Evolutionary conservation across 2,329 filamentous ascomycete genomes (phyloP).

Genomic region (Teratosphaeria epicoccoides): DNA sequence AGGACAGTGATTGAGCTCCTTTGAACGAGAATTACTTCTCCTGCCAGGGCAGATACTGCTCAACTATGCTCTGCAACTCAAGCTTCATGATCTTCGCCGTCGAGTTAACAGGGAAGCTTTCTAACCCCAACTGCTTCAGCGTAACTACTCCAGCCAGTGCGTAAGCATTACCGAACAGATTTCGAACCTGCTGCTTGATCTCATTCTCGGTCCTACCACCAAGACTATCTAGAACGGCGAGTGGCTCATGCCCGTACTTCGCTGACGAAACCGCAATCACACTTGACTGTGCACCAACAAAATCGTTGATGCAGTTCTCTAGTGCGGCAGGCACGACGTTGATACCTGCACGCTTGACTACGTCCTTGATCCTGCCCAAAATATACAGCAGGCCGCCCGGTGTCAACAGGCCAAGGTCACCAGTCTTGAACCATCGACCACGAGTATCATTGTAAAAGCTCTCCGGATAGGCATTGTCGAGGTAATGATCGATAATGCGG

Average conservation of each 20-base stretch:
- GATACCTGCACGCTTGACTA: slow-evolving; percentile 15
- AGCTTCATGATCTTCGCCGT: slow-evolving; percentile 19
- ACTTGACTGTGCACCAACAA: slow-evolving; percentile 7
- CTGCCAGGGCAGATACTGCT: not conserved
- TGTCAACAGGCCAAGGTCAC: slow-evolving; percentile 15
- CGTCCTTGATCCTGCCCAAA: slow-evolving; percentile 16
- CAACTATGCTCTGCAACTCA: slow-evolving; percentile 5
- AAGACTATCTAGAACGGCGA: slow-evolving; percentile 10
- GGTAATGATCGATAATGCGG: slow-evolving; percentile 11
- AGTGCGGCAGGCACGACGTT: slow-evolving; percentile 12
- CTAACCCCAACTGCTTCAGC: slow-evolving; percentile 11
- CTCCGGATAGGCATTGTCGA: slow-evolving; percentile 9
- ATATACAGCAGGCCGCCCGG: slow-evolving; percentile 13
- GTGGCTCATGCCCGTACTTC: slow-evolving; percentile 12
- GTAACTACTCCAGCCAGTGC: slow-evolving; percentile 10
- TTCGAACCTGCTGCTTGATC: slow-evolving; percentile 10
- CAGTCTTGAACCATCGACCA: slow-evolving; percentile 17
- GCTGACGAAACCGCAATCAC: slow-evolving; percentile 12
- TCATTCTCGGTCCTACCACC: slow-evolving; percentile 10
- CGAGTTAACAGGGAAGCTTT: slow-evolving; percentile 15
- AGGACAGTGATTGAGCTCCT: too few species aligned
- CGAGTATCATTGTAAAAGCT: slow-evolving; percentile 10
- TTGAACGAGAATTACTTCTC: not conserved
- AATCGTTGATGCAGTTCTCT: slow-evolving; percentile 13
- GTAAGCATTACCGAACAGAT: slow-evolving; percentile 14